These are phyloP conservation scores for Nemania sp. DNA, from an alignment of 2,329 filamentous ascomycete species.

Conservation along the genomic window DNA sequence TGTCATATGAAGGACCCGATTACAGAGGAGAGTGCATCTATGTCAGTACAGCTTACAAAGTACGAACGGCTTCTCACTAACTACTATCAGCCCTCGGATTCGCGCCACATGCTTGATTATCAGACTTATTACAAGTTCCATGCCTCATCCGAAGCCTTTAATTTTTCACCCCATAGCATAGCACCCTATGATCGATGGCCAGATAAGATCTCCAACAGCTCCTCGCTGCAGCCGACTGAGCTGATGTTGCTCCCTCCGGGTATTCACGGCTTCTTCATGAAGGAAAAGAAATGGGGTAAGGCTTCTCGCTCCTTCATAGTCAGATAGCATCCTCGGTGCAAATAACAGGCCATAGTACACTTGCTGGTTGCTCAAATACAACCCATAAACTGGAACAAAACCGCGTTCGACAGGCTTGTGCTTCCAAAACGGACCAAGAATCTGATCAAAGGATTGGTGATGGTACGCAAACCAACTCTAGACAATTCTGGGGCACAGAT, in stretches of 20 bases:
- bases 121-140: conserved; percentile 5
- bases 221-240: background rate
- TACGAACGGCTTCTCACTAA: background rate
- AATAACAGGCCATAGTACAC: conserved; percentile 2
- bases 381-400: conserved; percentile 6
- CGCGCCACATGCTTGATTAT: background rate
- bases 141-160: background rate
- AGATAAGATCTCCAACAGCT: background rate
- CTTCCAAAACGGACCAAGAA: too few species aligned
- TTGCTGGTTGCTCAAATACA: conserved; percentile 1
- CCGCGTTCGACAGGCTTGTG: too few species aligned
- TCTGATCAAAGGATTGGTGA: too few species aligned
- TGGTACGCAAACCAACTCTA: too few species aligned
- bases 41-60: too few species aligned
- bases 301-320: background rate
- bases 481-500: too few species aligned
- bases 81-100: background rate
- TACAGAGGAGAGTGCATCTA: too few species aligned
- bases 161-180: background rate
- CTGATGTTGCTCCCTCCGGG: background rate
- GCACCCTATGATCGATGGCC: background rate
- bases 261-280: conserved; percentile 1
- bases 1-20: too few species aligned
- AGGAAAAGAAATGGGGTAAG: conserved; percentile 1
- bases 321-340: background rate